A percentile compares a stretch with the other conserved stretches of the same genome.
Evolutionary conservation across 768 basidiomycete species (phyloP).

Genomic region (Mycena indigotica): DNA sequence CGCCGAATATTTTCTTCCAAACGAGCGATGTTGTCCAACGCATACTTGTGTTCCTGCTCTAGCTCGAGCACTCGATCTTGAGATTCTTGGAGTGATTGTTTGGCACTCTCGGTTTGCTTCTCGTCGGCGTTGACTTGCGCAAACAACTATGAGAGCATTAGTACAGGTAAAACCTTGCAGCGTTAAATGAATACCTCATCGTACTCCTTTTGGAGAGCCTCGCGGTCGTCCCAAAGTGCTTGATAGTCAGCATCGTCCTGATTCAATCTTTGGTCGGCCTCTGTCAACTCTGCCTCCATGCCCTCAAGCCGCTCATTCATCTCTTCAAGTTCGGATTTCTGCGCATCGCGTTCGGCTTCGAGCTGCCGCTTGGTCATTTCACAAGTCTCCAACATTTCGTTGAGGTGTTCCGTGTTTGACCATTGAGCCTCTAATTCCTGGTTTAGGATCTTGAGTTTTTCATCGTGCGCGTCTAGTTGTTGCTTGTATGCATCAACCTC

Average conservation of each 20-base stretch:
- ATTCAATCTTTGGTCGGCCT: slow-evolving; percentile 54
- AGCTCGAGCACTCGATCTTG: slow-evolving; percentile 54
- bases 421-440: slow-evolving; percentile 73
- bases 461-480: slow-evolving; percentile 43
- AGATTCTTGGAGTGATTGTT: slow-evolving; percentile 51
- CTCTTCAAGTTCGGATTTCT: slow-evolving; percentile 42
- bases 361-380: slow-evolving; percentile 38
- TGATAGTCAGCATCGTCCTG: slow-evolving; percentile 61
- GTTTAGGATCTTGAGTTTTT: slow-evolving; percentile 53
- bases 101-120: slow-evolving; percentile 52
- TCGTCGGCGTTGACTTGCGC: slow-evolving; percentile 55
- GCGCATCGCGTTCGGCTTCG: slow-evolving; percentile 42
- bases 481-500: slow-evolving; percentile 45
- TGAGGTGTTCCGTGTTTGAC: slow-evolving; percentile 59
- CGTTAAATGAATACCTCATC: slow-evolving; percentile 56
- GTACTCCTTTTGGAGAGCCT: slow-evolving; percentile 57
- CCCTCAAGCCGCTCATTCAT: slow-evolving; percentile 44
- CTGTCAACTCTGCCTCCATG: slow-evolving; percentile 59
- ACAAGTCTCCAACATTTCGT: slow-evolving; percentile 48
- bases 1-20: slow-evolving; percentile 59
- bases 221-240: slow-evolving; percentile 53
- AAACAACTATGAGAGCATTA: slow-evolving; percentile 44
- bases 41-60: slow-evolving; percentile 57
- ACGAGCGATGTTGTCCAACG: slow-evolving; percentile 54
- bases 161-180: not conserved